Evolutionary conservation across 1,284 basidiomycete species (phyloP).

Genomic region (Malassezia sp.): DNA sequence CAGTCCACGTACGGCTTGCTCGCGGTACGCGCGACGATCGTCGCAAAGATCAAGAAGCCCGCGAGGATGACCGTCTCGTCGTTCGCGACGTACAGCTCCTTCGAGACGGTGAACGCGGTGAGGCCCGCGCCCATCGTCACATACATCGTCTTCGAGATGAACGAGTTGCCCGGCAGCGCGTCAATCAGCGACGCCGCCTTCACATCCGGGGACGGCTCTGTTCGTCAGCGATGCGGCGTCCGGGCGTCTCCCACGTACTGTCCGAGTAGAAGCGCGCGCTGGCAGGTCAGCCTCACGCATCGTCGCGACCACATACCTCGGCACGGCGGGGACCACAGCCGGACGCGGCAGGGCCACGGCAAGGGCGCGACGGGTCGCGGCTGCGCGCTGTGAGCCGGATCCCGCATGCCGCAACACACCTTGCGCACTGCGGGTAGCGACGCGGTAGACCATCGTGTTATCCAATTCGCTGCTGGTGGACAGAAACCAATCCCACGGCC

Average conservation of each 20-base stretch:
- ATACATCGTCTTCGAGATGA: conserved; percentile 84
- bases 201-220: conserved; percentile 57
- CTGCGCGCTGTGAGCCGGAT: conserved; percentile 1
- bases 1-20: conserved; percentile 82
- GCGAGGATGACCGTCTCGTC: conserved; percentile 58
- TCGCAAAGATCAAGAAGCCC: conserved; percentile 68
- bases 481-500: conserved; percentile 6
- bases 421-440: conserved; percentile 19
- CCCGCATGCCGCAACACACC: background rate
- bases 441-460: conserved; percentile 15
- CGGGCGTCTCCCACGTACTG: conserved; percentile 14
- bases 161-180: conserved; percentile 76
- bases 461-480: conserved; percentile 1
- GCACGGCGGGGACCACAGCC: conserved; percentile 8
- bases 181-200: conserved; percentile 84
- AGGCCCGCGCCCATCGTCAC: conserved; percentile 82
- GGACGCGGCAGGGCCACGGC: conserved; percentile 9
- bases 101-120: conserved; percentile 82
- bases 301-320: conserved; percentile 2
- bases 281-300: conserved; percentile 15
- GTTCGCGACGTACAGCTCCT: conserved; percentile 94
- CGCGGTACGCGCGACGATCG: conserved; percentile 66
- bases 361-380: conserved; percentile 14
- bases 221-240: background rate
- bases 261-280: conserved; percentile 38